Evolutionary conservation across 2,329 filamentous ascomycete genomes (phyloP).

Genomic region (Chalara sp.): DNA sequence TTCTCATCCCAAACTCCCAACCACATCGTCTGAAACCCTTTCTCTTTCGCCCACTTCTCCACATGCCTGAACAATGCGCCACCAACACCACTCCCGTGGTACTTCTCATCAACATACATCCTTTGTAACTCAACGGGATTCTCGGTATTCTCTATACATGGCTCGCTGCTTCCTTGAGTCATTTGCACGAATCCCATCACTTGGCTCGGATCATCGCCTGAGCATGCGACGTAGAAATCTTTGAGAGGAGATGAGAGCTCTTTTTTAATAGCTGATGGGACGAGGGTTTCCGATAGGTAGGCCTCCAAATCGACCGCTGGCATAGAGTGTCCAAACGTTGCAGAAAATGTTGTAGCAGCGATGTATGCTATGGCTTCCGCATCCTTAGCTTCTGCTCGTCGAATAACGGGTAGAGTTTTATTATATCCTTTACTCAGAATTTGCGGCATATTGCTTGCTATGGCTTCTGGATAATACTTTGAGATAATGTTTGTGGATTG

Average conservation of each 20-base stretch:
- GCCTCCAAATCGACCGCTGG: slow-evolving; percentile 29
- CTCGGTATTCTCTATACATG: slow-evolving; percentile 28
- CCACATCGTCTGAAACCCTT: slow-evolving; percentile 36
- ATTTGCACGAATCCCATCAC: slow-evolving; percentile 37
- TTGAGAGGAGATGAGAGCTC: slow-evolving; percentile 22
- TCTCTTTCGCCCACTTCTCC: slow-evolving; percentile 28
- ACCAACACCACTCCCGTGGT: slow-evolving; percentile 34
- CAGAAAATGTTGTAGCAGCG: slow-evolving; percentile 30
- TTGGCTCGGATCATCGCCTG: slow-evolving; percentile 1
- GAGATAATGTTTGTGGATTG: too few species aligned
- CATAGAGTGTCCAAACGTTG: slow-evolving; percentile 37
- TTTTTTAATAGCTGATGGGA: slow-evolving; percentile 14
- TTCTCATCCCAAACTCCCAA: slow-evolving; percentile 44
- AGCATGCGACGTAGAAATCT: slow-evolving; percentile 24
- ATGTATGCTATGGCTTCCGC: slow-evolving; percentile 27
- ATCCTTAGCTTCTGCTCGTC: slow-evolving; percentile 23
- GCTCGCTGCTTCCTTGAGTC: slow-evolving; percentile 31
- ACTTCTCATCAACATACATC: slow-evolving; percentile 32
- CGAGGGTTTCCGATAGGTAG: slow-evolving; percentile 34
- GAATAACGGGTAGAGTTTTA: slow-evolving; percentile 16
- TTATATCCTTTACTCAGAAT: too few species aligned
- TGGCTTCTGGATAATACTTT: too few species aligned
- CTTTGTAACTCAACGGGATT: slow-evolving; percentile 35
- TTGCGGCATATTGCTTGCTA: too few species aligned
- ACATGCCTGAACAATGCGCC: slow-evolving; percentile 25